Conservation (phyloP, 495 filamentous ascomycete genomes). For the Penicillium cosmopolitanum region DNA sequence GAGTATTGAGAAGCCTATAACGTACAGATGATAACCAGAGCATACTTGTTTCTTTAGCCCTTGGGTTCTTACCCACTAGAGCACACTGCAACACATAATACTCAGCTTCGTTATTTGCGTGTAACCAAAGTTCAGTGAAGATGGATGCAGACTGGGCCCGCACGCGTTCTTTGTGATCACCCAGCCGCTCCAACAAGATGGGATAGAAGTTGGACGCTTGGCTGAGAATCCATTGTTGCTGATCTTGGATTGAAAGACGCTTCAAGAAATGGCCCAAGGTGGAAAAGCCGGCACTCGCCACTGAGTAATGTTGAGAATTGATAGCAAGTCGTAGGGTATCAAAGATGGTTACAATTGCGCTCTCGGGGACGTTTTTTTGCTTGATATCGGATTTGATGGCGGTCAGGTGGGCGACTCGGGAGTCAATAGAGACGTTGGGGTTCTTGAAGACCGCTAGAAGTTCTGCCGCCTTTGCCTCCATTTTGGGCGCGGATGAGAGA, state of each 20-base stretch:
- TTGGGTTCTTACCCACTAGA: conserved; percentile 76
- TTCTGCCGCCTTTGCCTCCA: conserved; percentile 55
- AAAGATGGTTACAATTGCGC: conserved; percentile 71
- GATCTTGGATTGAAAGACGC: conserved; percentile 79
- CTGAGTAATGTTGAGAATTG: conserved; percentile 66
- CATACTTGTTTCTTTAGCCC: conserved; percentile 81
- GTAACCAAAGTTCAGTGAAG: conserved; percentile 70
- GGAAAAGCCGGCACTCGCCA: conserved; percentile 78
- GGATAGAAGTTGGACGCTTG: conserved; percentile 68
- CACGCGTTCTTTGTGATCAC: conserved; percentile 84
- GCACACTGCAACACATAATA: conserved; percentile 75
- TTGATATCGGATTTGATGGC: conserved; percentile 84
- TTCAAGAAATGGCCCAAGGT: conserved; percentile 83
- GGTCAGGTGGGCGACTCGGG: conserved; percentile 70
- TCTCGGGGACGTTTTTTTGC: conserved; percentile 79
- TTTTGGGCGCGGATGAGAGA: conserved; percentile 24
- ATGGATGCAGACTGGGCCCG: conserved; percentile 70
- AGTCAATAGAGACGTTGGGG: conserved; percentile 66
- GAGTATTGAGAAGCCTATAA: conserved; percentile 25
- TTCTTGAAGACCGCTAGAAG: conserved; percentile 69
- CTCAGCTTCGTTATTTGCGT: conserved; percentile 72
- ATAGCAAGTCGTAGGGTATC: conserved; percentile 72
- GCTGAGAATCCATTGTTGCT: conserved; percentile 65
- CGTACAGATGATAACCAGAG: conserved; percentile 74
- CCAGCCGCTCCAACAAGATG: conserved; percentile 79